phyloP scores from a whole-genome alignment of 345 rosid genomes.

The Camelina hispida region DNA sequence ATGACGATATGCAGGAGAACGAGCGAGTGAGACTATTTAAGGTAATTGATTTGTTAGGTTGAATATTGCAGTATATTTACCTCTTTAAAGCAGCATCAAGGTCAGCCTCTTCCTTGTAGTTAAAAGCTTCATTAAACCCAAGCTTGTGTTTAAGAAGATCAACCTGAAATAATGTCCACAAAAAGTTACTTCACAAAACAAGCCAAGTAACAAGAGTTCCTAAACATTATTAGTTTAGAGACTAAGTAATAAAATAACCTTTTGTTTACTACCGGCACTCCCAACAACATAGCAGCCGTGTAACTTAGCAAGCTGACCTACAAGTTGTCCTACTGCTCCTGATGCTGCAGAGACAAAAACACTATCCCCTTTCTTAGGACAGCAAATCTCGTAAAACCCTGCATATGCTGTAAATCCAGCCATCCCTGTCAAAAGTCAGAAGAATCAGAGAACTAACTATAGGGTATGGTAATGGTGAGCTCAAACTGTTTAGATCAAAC shows the following conservation, averaged over 20 bases:
- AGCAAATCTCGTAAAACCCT: slow-evolving; percentile 67
- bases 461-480: background rate
- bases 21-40: background rate
- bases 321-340: slow-evolving; percentile 82
- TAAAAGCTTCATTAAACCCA: slow-evolving; percentile 80
- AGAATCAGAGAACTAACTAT: background rate
- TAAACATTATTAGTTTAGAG: background rate
- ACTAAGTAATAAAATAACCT: slow-evolving; percentile 40
- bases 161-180: slow-evolving; percentile 50
- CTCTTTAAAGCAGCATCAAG: slow-evolving; percentile 66
- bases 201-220: background rate
- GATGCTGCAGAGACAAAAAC: slow-evolving; percentile 78
- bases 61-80: slow-evolving; percentile 40
- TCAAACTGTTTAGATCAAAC: background rate
- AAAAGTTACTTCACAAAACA: background rate
- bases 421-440: slow-evolving; percentile 56
- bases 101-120: slow-evolving; percentile 68
- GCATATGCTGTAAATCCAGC: slow-evolving; percentile 78
- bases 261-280: slow-evolving; percentile 62
- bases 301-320: slow-evolving; percentile 77
- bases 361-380: slow-evolving; percentile 61
- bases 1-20: background rate
- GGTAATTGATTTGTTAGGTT: background rate
- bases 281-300: slow-evolving; percentile 81
- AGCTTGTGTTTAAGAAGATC: slow-evolving; percentile 61